Evolutionary conservation across 148 eudicot genomes (phyloP), one percentile per base, ranked within the genome.

Genomic region (Dianthus caryophyllus): DNA sequence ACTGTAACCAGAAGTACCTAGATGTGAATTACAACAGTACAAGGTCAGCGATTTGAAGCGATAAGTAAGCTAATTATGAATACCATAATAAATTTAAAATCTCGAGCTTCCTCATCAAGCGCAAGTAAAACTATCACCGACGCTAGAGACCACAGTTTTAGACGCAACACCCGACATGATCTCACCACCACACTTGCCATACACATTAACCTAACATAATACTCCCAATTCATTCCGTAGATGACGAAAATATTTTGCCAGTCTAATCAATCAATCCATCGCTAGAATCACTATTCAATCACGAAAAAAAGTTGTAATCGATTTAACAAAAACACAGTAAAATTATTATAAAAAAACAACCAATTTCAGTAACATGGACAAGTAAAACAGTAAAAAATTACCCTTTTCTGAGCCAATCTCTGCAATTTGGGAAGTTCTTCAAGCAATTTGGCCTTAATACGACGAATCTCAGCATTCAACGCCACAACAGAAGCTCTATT

Each of bases 361-460:
- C 31, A 58, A 58, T 33, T n/a, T 12, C 30, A 30, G 41, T 9
- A n/a, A 30, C 30, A 31, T 11, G 18, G 18, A 38, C 29, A 10
- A 20, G 9, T 9, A 4, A 11, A 6, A 57, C 2, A 20, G 13
- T 17, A 31, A 58, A 67, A 62, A 46, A 64, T 60, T 17, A 90
- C 99, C 99, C 91, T 88, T 71, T 88, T 88, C 39, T 90, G 78
- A 52, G 97, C 97, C 79, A 94, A 74, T 71, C 86, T 75, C 89
- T 94, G 92, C 89, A 94, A 78, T 61, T 94, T 94, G 1, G 99
- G 97, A 47, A 94, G 82, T 63, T 94, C 96, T 59, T 94, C 97
- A 2, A 90, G 84, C 77, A 94, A 81, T 27, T 82, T 70, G n/a
- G 96, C 89, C 71, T 94, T 90, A 20, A 93, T 82, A 20, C 99